Base-by-base conservation (phyloP, 176 grass and related monocot genomes). In the Cymbopogon citratus region DNA sequence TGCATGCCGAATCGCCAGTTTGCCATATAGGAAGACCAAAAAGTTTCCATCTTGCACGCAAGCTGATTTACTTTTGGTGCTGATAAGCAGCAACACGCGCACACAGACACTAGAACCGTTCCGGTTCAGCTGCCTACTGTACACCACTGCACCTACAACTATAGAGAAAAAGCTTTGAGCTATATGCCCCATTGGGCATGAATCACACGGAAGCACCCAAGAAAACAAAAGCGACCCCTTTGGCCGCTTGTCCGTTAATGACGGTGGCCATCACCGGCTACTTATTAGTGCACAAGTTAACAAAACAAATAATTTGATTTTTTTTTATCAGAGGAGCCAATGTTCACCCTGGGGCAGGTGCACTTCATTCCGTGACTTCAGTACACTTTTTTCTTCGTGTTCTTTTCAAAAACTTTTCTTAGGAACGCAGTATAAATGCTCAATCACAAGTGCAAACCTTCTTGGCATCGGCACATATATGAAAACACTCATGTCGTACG, bases 331-430 rank as follows among this genome's bases (percentile, higher is more conserved):
- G 16, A 52, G 2, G 69, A 29, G 40, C 76, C 81, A 89, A 75
- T 85, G 29, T 26, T 39, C 12, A 7, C 31, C 29, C 24, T 51
- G 62, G 23, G 68, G 54, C 12, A 51, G 25, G 40, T 52, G 31
- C 12, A 18, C 63, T 81, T 33, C 31, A 33, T 33, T 33, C 31
- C 5, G 36, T 65, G 63, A 14, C 75, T 73, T 25, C n/a, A 33
- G 39, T 63, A 33, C 77, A 56, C 19, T 9, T 56, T 56, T 81
- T 85, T 74, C 45, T 26, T 39, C 25, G 16, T 87, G 14, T 66
- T 24, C 31, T 67, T 64, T 13, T 24, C 5, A 8, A 21, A 52
- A 52, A 1, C 49, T 52, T 52, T 52, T 19, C 48, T 52, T 52
- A 21, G 5, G 49, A 52, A 52, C 49, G 6, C 49, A 21, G 49